Evolutionary conservation across 2,329 filamentous ascomycete genomes (phyloP), one percentile per base, ranked within the genome.

Genomic region (Arachnomyces sp.): DNA sequence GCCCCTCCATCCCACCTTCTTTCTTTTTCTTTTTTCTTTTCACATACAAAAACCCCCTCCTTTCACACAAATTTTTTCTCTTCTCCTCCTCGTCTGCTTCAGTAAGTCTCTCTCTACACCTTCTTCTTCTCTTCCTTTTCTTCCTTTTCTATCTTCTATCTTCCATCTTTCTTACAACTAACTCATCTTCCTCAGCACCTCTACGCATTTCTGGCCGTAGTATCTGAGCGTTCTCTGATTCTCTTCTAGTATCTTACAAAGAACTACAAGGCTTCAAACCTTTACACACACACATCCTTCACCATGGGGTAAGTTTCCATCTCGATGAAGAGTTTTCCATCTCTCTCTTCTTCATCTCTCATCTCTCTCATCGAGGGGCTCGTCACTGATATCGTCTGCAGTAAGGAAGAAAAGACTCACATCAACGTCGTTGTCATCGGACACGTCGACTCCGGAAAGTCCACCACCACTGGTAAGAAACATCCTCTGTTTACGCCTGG

Each of bases 381-480:
- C 36, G 49, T 45, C n/a, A 28, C 44, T 35, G 39, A 25, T 31
- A 41, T 40, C 15, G 37, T 18, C 47, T 53, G 60, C 66, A 90
- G 89, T 86, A 96, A 87, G 79, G 82, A 95, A 65, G 86, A 90
- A 55, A 94, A 94, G 84, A 75, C 71, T 74, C 90, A 96, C 74
- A 87, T 96, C 74, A 89, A 89, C 85, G 84, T 95, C 73, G 88
- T 95, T 75, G 88, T 95, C 73, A 94, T 94, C 80, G 88, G 89
- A 80, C 90, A 95, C 83, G 89, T 95, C 86, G 88, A 95, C 77
- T 94, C 88, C 73, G 90, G 89, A 77, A 95, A 95, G 84, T 95
- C 89, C 61, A 95, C 89, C 72, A 95, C 89, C 72, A 86, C 82
- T 60, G 81, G 86, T 87, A 82, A 84, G 81, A 56, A n/a, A 36